These are phyloP conservation scores for Phoma sp. DNA, from an alignment of 2,329 filamentous ascomycete species.

Conservation along the genomic window DNA sequence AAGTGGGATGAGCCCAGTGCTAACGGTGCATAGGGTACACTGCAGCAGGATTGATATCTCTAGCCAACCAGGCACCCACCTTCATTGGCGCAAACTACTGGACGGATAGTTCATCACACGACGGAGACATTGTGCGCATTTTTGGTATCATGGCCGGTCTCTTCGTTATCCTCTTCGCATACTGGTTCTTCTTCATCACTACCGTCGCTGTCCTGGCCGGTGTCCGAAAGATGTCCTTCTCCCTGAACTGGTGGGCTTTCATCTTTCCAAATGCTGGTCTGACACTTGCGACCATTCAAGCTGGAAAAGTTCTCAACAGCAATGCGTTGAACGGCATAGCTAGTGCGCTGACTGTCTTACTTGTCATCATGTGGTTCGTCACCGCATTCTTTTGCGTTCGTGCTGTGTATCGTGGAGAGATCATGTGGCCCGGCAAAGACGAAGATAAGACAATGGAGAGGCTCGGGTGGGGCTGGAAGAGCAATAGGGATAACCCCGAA, in stretches of 20 bases:
- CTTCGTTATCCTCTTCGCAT: conserved; percentile 58
- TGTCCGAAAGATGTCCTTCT: conserved; percentile 49
- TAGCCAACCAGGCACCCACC: conserved; percentile 51
- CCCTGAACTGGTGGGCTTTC: conserved; percentile 63
- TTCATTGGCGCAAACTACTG: conserved; percentile 47
- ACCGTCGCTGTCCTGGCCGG: conserved; percentile 50
- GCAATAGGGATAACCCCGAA: conserved; percentile 27
- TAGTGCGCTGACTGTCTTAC: conserved; percentile 62
- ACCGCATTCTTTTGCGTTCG: conserved; percentile 58
- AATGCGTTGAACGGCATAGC: conserved; percentile 61
- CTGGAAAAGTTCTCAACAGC: conserved; percentile 63
- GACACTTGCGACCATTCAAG: conserved; percentile 65
- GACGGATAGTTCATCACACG: conserved; percentile 34
- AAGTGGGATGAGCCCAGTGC: conserved; percentile 54
- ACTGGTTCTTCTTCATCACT: conserved; percentile 60
- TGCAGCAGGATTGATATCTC: conserved; percentile 53
- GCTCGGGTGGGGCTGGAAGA: conserved; percentile 34
- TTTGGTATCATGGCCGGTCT: conserved; percentile 55
- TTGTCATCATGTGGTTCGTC: conserved; percentile 64
- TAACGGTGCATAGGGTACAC: conserved; percentile 55
- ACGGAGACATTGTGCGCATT: conserved; percentile 50
- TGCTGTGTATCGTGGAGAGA: conserved; percentile 59
- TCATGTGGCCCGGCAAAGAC: conserved; percentile 62
- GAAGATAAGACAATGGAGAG: conserved; percentile 42
- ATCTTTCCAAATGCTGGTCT: conserved; percentile 72